A percentile compares a stretch with the other conserved stretches of the same genome.
These are phyloP conservation scores for Teunomyces lycoperdinae DNA, from an alignment of 805 yeast species.

Conservation along the genomic window DNA sequence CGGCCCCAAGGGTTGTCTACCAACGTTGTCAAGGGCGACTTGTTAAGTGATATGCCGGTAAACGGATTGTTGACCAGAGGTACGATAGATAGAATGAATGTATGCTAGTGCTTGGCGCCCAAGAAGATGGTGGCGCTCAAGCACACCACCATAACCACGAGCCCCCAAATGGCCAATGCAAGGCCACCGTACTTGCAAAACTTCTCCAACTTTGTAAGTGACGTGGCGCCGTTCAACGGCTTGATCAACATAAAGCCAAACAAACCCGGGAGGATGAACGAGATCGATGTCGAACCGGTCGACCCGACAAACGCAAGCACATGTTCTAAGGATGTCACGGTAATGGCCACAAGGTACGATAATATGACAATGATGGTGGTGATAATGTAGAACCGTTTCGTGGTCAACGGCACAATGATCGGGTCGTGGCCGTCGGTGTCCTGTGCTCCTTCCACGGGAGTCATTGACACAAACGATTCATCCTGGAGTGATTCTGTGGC, in stretches of 20 bases:
- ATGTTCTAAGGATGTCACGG: conserved; percentile 61
- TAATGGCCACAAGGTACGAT: conserved; percentile 56
- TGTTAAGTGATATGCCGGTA: conserved; percentile 1
- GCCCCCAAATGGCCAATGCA: conserved; percentile 50
- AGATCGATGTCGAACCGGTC: conserved; percentile 77
- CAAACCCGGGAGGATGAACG: conserved; percentile 74
- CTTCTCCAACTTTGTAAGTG: conserved; percentile 25
- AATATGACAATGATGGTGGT: conserved; percentile 45
- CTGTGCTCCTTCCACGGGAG: conserved; percentile 47
- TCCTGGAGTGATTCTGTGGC: conserved; percentile 23
- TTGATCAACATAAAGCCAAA: conserved; percentile 64
- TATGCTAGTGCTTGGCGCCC: conserved; percentile 32
- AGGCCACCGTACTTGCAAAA: conserved; percentile 40
- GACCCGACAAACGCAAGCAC: conserved; percentile 77
- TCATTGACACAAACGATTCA: conserved; percentile 40
- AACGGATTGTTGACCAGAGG: background rate
- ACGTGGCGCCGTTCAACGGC: conserved; percentile 27
- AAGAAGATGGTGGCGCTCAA: conserved; percentile 48
- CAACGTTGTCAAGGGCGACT: conserved; percentile 1
- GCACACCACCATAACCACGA: conserved; percentile 53
- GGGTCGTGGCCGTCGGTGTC: conserved; percentile 47
- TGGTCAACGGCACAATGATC: conserved; percentile 49
- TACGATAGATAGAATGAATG: conserved; percentile 3
- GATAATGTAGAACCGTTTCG: conserved; percentile 44
- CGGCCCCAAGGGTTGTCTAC: background rate